Conservation (phyloP, 108 stramenopile species). For the Nannochloropsis salina region DNA sequence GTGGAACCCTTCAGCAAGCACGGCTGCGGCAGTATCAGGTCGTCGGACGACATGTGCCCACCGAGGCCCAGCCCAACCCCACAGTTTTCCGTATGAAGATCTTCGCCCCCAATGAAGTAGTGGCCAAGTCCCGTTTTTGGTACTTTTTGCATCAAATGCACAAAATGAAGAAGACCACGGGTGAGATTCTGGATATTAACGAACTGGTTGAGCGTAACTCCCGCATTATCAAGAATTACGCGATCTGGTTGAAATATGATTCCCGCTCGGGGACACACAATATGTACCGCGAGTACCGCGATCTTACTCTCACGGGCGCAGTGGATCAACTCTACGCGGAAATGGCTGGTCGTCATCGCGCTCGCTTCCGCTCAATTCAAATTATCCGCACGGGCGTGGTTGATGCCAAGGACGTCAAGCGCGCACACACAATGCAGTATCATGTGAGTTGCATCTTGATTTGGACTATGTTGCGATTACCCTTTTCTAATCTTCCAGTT, state of each 20-base stretch:
- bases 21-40: conserved; percentile 92
- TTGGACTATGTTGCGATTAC: background rate
- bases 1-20: background rate
- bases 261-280: conserved; percentile 99
- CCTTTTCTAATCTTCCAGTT: background rate
- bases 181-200: conserved; percentile 94
- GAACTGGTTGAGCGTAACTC: conserved; percentile 89
- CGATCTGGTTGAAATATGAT: conserved; percentile 98
- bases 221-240: conserved; percentile 97
- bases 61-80: conserved; percentile 92
- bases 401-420: conserved; percentile 77
- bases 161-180: conserved; percentile 99
- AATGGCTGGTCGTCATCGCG: conserved; percentile 99
- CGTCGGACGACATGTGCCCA: conserved; percentile 95
- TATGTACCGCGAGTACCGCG: conserved; percentile 99
- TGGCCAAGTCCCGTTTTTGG: conserved; percentile 98
- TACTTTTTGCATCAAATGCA: conserved; percentile 99
- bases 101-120: conserved; percentile 88
- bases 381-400: conserved; percentile 93
- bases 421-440: conserved; percentile 76
- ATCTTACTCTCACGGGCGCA: conserved; percentile 86
- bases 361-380: conserved; percentile 95
- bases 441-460: conserved; percentile 33
- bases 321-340: conserved; percentile 97
- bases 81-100: conserved; percentile 99